Evolutionary conservation across 805 yeast species (phyloP).

Genomic region (Teunomyces funiuensis): DNA sequence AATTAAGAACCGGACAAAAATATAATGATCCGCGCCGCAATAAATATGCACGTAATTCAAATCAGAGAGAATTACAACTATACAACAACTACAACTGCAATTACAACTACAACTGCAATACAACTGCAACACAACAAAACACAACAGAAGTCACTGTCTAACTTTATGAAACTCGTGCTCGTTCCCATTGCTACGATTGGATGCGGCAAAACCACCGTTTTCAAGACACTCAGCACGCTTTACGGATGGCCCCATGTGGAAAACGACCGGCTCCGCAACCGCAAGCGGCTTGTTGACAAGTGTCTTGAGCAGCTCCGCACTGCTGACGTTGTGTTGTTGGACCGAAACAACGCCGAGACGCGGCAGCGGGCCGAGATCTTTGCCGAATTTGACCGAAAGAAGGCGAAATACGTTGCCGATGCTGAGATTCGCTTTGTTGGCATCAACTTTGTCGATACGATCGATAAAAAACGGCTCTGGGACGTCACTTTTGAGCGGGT

Average conservation of each 20-base stretch:
- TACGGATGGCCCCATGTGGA: constrained; percentile 71
- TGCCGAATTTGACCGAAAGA: constrained; percentile 45
- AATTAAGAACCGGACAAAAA: too few relatives aligned
- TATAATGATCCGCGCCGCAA: too few relatives aligned
- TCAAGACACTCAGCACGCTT: constrained; percentile 54
- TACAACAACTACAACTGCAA: too few relatives aligned
- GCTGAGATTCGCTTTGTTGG: constrained; percentile 58
- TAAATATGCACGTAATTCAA: too few relatives aligned
- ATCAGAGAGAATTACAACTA: too few relatives aligned
- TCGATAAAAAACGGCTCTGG: constrained; percentile 39
- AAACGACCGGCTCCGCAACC: constrained; percentile 68
- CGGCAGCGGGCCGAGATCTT: constrained; percentile 71
- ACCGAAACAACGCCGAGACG: constrained; percentile 76
- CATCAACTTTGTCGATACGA: constrained; percentile 55
- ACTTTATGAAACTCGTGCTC: constrained; percentile 59
- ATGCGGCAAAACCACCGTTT: constrained; percentile 89
- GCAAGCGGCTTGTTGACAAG: constrained; percentile 47
- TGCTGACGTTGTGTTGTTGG: constrained; percentile 61
- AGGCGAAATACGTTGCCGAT: constrained; percentile 38
- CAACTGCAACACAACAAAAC: constrained; percentile 20
- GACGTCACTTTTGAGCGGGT: constrained; percentile 61
- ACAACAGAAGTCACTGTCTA: too few relatives aligned
- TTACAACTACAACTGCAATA: too few relatives aligned
- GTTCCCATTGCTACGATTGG: constrained; percentile 90
- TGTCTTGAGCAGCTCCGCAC: constrained; percentile 37